A percentile compares a stretch with the other conserved stretches of the same genome.
phyloP scores from a whole-genome alignment of 2,329 filamentous ascomycete species.

The Cordyceps tenuipes region DNA sequence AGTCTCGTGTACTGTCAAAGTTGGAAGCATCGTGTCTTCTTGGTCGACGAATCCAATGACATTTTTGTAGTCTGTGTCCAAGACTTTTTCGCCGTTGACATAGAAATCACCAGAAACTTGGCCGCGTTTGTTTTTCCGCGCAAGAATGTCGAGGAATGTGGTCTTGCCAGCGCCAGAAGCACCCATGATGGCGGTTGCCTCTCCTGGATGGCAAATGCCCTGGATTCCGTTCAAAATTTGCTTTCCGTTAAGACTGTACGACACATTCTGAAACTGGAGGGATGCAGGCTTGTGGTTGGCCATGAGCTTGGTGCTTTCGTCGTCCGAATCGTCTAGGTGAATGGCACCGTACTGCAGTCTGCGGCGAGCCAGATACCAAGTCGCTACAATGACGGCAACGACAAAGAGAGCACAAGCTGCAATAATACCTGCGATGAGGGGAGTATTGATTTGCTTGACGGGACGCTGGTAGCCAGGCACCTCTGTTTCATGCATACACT shows the following conservation, averaged over 20 bases:
- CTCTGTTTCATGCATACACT: constrained; percentile 88
- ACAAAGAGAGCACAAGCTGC: constrained; percentile 79
- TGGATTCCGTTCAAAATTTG: constrained; percentile 72
- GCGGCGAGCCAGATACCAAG: constrained; percentile 83
- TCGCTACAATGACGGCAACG: constrained; percentile 71
- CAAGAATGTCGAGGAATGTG: constrained; percentile 90
- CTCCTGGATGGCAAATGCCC: constrained; percentile 87
- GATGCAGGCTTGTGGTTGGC: constrained; percentile 85
- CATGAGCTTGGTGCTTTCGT: constrained; percentile 80
- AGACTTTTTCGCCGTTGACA: constrained; percentile 86
- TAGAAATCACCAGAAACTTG: constrained; percentile 71
- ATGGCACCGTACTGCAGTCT: constrained; percentile 64
- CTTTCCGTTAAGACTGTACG: constrained; percentile 80
- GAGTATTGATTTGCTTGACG: constrained; percentile 29
- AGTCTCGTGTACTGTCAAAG: constrained; percentile 93
- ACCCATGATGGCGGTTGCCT: constrained; percentile 95
- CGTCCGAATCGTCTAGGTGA: constrained; percentile 79
- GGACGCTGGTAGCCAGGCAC: constrained; percentile 76
- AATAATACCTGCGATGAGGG: constrained; percentile 89
- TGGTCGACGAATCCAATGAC: constrained; percentile 97
- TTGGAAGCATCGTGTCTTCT: constrained; percentile 94
- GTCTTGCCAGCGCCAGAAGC: constrained; percentile 97
- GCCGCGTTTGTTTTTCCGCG: constrained; percentile 93
- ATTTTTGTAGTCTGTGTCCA: constrained; percentile 75
- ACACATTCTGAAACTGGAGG: constrained; percentile 79